Percentiles rank a stretch among this genome's conserved stretches.
phyloP scores from a whole-genome alignment of 2,329 filamentous ascomycete genomes.

The Trematosphaeria pertusa region DNA sequence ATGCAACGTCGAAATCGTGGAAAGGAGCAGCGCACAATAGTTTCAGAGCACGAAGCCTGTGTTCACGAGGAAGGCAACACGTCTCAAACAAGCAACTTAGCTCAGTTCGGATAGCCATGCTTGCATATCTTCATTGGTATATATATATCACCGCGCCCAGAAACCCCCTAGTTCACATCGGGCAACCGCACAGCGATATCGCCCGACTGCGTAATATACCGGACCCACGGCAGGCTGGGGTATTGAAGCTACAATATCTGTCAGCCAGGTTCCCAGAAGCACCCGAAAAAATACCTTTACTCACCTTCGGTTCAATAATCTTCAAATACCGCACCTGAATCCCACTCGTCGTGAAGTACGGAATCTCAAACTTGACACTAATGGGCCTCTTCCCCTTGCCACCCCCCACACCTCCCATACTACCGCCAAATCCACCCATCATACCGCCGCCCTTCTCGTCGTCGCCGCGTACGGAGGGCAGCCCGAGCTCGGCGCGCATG shows the following conservation, averaged over 20 bases:
- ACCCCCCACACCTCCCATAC: constrained; percentile 84
- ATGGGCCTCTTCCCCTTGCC: constrained; percentile 95
- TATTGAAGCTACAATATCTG: constrained; percentile 81
- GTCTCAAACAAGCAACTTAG: too few species aligned
- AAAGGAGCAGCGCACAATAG: too few species aligned
- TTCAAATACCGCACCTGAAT: constrained; percentile 99
- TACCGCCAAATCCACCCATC: constrained; percentile 96
- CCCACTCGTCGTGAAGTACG: constrained; percentile 99
- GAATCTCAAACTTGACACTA: constrained; percentile 99
- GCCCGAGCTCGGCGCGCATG: constrained; percentile 94
- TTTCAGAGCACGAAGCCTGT: too few species aligned
- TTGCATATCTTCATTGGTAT: constrained; percentile 24
- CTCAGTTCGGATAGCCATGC: too few species aligned
- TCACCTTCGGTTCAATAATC: constrained; percentile 98
- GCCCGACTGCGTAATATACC: constrained; percentile 97
- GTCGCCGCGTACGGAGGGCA: constrained; percentile 92
- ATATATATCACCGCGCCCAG: constrained; percentile 19
- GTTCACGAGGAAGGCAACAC: too few species aligned
- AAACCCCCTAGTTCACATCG: constrained; percentile 71
- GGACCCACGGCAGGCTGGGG: constrained; percentile 93
- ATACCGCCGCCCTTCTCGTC: constrained; percentile 96
- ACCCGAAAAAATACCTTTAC: constrained; percentile 36
- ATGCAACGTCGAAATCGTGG: too few species aligned
- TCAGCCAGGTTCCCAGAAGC: constrained; percentile 10
- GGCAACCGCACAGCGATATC: constrained; percentile 95